Percentiles rank a stretch among this genome's conserved stretches.
Evolutionary conservation across 1,284 basidiomycete species (phyloP).

Genomic region (Meripilus lineatus): DNA sequence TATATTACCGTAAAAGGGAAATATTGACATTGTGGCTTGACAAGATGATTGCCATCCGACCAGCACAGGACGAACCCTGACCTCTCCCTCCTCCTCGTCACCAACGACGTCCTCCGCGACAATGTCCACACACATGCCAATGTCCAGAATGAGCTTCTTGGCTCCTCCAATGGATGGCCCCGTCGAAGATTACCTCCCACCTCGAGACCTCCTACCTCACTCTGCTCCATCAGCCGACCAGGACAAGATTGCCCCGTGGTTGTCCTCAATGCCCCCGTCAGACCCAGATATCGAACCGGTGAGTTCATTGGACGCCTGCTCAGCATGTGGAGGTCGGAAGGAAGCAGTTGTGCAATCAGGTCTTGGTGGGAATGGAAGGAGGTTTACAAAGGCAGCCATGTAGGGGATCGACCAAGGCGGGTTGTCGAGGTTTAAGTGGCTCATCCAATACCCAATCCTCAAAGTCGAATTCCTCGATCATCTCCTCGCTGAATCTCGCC

Average conservation of each 20-base stretch:
- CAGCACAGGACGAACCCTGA: background rate
- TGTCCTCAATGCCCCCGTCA: slow-evolving; percentile 5
- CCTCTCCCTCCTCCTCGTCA: slow-evolving; percentile 6
- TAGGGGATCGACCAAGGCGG: too few species aligned
- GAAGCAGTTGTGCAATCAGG: too few species aligned
- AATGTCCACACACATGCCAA: background rate
- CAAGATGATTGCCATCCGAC: background rate
- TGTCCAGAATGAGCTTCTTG: slow-evolving; percentile 6
- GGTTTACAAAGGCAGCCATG: too few species aligned
- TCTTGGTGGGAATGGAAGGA: too few species aligned
- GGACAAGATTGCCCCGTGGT: slow-evolving; percentile 21
- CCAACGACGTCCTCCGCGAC: slow-evolving; percentile 8
- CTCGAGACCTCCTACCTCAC: slow-evolving; percentile 16
- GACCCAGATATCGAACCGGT: slow-evolving; percentile 12
- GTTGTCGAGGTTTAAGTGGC: too few species aligned
- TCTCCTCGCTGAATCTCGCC: too few species aligned
- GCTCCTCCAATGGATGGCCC: slow-evolving; percentile 12
- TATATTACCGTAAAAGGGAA: too few species aligned
- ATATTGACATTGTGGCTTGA: background rate
- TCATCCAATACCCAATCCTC: too few species aligned
- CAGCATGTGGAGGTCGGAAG: too few species aligned
- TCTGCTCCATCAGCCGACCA: slow-evolving; percentile 13
- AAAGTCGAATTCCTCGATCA: too few species aligned
- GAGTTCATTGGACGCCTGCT: too few species aligned
- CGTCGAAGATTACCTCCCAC: slow-evolving; percentile 12